Percentiles rank a stretch among this genome's conserved stretches.
Evolutionary conservation across 1,139 yeast genomes (phyloP).

Genomic region (Blastobotrys capitulatus): DNA sequence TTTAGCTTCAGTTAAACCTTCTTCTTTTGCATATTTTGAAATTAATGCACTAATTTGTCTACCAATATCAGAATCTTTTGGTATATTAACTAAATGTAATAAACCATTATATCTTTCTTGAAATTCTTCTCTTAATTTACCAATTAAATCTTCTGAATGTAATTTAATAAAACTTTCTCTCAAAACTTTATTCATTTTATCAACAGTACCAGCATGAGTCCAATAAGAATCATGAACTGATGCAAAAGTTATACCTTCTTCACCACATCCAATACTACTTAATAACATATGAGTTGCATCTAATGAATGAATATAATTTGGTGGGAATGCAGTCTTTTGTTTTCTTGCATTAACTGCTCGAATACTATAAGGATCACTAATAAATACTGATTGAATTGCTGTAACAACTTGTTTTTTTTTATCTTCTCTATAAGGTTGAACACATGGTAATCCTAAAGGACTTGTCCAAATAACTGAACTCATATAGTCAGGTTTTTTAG

Average conservation of each 20-base stretch:
- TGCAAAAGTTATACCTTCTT: conserved; percentile 68
- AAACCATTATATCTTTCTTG: conserved; percentile 70
- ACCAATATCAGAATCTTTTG: conserved; percentile 51
- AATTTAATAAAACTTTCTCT: conserved; percentile 76
- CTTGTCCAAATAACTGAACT: conserved; percentile 97
- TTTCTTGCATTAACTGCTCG: conserved; percentile 82
- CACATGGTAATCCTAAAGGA: conserved; percentile 81
- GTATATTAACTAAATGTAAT: conserved; percentile 53
- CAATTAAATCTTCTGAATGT: conserved; percentile 69
- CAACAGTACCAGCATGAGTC: conserved; percentile 92
- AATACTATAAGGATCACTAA: conserved; percentile 77
- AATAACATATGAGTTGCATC: conserved; percentile 97
- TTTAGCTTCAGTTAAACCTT: conserved; percentile 19
- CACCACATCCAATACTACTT: conserved; percentile 79
- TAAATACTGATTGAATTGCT: conserved; percentile 74
- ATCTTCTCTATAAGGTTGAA: conserved; percentile 83
- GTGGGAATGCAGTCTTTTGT: conserved; percentile 92
- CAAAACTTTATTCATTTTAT: conserved; percentile 61
- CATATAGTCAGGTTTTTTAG: conserved; percentile 41
- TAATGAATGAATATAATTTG: conserved; percentile 88
- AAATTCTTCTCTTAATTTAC: conserved; percentile 69
- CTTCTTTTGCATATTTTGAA: conserved; percentile 12
- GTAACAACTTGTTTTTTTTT: conserved; percentile 64
- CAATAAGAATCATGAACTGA: conserved; percentile 98
- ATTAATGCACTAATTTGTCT: conserved; percentile 47